Evolutionary conservation across 352 stramenopile genomes (phyloP).

Genomic region (Phytophthora ramorum): DNA sequence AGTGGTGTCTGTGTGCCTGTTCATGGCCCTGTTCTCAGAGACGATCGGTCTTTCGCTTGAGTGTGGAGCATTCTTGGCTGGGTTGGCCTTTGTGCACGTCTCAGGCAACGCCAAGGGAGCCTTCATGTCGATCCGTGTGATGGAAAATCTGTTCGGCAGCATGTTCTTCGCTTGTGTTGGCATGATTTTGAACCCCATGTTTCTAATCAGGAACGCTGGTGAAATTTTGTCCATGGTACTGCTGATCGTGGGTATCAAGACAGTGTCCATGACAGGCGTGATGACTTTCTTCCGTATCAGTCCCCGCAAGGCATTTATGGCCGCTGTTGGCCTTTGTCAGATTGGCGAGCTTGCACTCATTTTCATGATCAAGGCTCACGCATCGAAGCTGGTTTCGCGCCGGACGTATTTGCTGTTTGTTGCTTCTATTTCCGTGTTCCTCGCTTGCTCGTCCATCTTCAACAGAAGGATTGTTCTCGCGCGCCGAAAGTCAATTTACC

Average conservation of each 20-base stretch:
- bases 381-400: slow-evolving; percentile 82
- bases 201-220: slow-evolving; percentile 74
- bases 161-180: slow-evolving; percentile 91
- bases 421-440: slow-evolving; percentile 80
- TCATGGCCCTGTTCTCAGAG: slow-evolving; percentile 88
- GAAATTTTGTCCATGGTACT: slow-evolving; percentile 88
- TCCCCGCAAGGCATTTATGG: slow-evolving; percentile 77
- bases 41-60: slow-evolving; percentile 84
- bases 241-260: slow-evolving; percentile 83
- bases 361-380: slow-evolving; percentile 92
- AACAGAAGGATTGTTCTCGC: slow-evolving; percentile 76
- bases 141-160: slow-evolving; percentile 89
- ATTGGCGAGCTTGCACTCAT: slow-evolving; percentile 88
- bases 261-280: slow-evolving; percentile 70
- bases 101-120: slow-evolving; percentile 69
- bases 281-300: slow-evolving; percentile 86
- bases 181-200: slow-evolving; percentile 89
- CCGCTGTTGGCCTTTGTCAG: slow-evolving; percentile 78
- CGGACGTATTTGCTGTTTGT: slow-evolving; percentile 87
- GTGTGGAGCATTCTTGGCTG: slow-evolving; percentile 83
- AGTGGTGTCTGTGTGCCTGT: slow-evolving; percentile 85
- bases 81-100: slow-evolving; percentile 80
- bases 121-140: slow-evolving; percentile 86
- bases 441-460: slow-evolving; percentile 84
- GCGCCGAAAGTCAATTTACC: slow-evolving; percentile 65